These are phyloP conservation scores for Phytophthora hibernalis DNA, from an alignment of 352 stramenopile species.

Conservation along the genomic window DNA sequence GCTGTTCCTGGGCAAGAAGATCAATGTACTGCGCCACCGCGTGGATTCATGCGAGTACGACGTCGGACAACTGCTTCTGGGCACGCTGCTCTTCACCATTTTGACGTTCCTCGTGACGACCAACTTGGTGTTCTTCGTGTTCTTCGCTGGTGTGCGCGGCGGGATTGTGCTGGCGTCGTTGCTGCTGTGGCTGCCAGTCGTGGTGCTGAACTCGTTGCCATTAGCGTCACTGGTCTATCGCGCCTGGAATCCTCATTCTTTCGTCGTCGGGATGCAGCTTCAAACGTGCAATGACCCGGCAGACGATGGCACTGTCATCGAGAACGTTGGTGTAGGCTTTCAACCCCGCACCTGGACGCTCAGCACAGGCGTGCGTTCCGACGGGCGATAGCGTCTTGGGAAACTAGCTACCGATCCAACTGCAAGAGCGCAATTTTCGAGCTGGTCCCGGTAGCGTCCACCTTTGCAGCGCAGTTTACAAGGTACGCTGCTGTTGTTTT, in stretches of 20 bases:
- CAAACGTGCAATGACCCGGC: constrained; percentile 16
- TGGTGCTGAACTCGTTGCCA: constrained; percentile 55
- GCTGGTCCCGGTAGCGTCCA: constrained; percentile 34
- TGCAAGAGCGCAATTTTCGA: constrained; percentile 26
- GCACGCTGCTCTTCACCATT: constrained; percentile 94
- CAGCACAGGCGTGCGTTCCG: constrained; percentile 29
- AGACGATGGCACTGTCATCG: constrained; percentile 5
- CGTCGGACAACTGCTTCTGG: constrained; percentile 88
- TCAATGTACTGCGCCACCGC: constrained; percentile 92
- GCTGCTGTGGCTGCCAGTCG: constrained; percentile 63
- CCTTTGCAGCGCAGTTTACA: constrained; percentile 33
- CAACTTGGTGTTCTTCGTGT: constrained; percentile 94
- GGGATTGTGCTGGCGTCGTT: constrained; percentile 46
- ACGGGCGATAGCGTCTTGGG: constrained; percentile 23
- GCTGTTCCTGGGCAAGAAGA: constrained; percentile 95
- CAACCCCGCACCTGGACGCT: constrained; percentile 22
- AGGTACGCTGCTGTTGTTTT: constrained; percentile 26
- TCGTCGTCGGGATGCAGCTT: constrained; percentile 45
- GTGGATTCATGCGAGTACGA: constrained; percentile 96
- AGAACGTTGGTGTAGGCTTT: constrained; percentile 31
- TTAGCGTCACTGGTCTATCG: constrained; percentile 58
- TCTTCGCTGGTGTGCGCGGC: constrained; percentile 87
- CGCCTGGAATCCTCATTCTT: constrained; percentile 41
- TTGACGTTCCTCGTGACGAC: constrained; percentile 95
- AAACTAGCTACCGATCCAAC: constrained; percentile 4